Evolutionary conservation across 2,329 filamentous ascomycete species (phyloP).

Genomic region (Mycosphaerelloides madeirae): DNA sequence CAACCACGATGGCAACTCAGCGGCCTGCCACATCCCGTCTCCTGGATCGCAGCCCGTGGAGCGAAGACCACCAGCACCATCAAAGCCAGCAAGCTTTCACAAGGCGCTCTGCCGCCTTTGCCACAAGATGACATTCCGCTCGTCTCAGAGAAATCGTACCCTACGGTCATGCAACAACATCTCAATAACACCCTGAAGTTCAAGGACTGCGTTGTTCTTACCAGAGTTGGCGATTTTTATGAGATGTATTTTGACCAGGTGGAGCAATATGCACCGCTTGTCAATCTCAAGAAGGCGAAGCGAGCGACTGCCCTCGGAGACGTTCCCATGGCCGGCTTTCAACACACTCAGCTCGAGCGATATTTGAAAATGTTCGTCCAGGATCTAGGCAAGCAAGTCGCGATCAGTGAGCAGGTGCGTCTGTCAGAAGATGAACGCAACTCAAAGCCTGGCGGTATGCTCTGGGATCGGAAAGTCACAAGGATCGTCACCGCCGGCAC

Average conservation of each 20-base stretch:
- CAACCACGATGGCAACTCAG: too few relatives aligned
- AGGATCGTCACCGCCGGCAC: constrained; percentile 92
- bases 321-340: constrained; percentile 93
- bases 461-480: constrained; percentile 80
- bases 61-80: constrained; percentile 40
- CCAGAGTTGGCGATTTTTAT: constrained; percentile 91
- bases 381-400: constrained; percentile 84
- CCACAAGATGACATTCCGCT: constrained; percentile 41
- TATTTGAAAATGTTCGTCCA: constrained; percentile 91
- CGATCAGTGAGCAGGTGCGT: constrained; percentile 87
- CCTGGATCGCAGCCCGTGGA: neutral
- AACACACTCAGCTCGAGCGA: constrained; percentile 84
- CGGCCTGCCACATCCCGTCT: neutral
- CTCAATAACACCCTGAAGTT: constrained; percentile 86
- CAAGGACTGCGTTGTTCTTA: constrained; percentile 83
- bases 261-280: constrained; percentile 75
- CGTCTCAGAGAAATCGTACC: constrained; percentile 57
- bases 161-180: constrained; percentile 83
- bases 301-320: constrained; percentile 74
- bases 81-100: constrained; percentile 47
- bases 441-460: constrained; percentile 67
- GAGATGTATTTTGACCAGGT: constrained; percentile 97
- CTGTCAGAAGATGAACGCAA: constrained; percentile 51
- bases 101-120: constrained; percentile 49
- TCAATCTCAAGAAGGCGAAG: constrained; percentile 80